Evolutionary conservation across 768 basidiomycete genomes (phyloP).

Genomic region (Boletus edulis): DNA sequence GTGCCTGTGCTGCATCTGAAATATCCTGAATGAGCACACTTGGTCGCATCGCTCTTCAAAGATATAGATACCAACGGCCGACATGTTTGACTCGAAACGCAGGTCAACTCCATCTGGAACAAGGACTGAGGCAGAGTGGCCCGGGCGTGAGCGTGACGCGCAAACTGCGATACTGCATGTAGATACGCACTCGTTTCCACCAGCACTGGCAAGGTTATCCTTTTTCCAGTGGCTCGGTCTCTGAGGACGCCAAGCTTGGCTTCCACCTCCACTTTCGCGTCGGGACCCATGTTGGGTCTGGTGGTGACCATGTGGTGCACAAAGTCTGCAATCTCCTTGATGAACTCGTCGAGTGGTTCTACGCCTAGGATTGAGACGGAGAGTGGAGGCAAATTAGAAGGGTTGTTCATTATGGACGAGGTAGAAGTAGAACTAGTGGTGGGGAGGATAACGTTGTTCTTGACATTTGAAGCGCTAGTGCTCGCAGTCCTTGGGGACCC

Average conservation of each 20-base stretch:
- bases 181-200: conserved; percentile 77
- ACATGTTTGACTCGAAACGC: conserved; percentile 94
- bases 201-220: conserved; percentile 68
- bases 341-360: conserved; percentile 92
- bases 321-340: conserved; percentile 88
- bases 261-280: conserved; percentile 73
- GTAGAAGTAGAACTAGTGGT: conserved; percentile 9
- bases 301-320: conserved; percentile 67
- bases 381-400: conserved; percentile 51
- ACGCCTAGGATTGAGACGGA: conserved; percentile 83
- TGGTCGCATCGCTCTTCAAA: conserved; percentile 2
- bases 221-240: conserved; percentile 52
- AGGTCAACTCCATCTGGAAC: conserved; percentile 56
- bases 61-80: conserved; percentile 52
- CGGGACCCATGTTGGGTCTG: conserved; percentile 51
- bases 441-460: conserved; percentile 10
- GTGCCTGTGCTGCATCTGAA: conserved; percentile 80
- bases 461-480: conserved; percentile 24
- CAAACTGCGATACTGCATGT: not conserved
- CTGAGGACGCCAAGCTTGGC: conserved; percentile 82
- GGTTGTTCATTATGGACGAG: conserved; percentile 25
- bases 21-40: conserved; percentile 12
- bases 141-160: conserved; percentile 1
- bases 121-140: conserved; percentile 52
- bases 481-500: conserved; percentile 24